These are phyloP conservation scores for Metarhizium rileyi DNA, from an alignment of 2,329 filamentous ascomycete species.

Conservation along the genomic window DNA sequence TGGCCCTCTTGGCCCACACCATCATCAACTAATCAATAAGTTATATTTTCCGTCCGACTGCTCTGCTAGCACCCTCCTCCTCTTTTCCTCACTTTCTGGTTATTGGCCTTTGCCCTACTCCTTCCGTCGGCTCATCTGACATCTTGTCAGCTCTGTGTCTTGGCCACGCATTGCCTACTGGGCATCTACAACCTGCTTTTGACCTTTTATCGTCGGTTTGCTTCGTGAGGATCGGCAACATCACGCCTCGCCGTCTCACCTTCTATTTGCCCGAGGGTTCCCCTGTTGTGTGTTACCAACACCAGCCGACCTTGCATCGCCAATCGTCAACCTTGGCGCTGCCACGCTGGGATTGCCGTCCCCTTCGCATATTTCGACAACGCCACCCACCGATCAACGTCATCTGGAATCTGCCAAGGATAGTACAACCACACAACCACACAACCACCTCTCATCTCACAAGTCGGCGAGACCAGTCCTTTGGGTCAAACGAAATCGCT, in stretches of 20 bases:
- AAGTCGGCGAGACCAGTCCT: conserved; percentile 4
- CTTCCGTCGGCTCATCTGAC: background rate
- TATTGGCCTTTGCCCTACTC: background rate
- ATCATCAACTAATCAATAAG: no score
- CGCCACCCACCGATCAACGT: conserved; percentile 13
- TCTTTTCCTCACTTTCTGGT: conserved; percentile 1
- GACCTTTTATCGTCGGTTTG: background rate
- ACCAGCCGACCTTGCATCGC: background rate
- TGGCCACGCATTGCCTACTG: conserved; percentile 2
- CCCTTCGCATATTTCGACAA: conserved; percentile 7
- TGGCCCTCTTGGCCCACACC: conserved; percentile 6
- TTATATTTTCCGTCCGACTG: conserved; percentile 7
- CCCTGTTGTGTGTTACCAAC: conserved; percentile 3
- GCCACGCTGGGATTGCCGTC: background rate
- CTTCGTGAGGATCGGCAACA: conserved; percentile 6
- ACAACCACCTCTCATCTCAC: conserved; percentile 4
- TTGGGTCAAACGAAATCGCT: background rate
- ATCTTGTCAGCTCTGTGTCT: background rate
- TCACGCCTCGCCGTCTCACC: conserved; percentile 7
- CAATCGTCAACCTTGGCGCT: background rate
- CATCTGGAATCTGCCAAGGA: conserved; percentile 16
- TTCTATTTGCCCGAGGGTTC: conserved; percentile 1
- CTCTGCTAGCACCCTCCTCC: conserved; percentile 3
- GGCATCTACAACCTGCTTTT: conserved; percentile 1
- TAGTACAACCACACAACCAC: conserved; percentile 3